Base-by-base conservation (phyloP, 2,329 filamentous ascomycete genomes). In the Arthrinium puccinioides region DNA sequence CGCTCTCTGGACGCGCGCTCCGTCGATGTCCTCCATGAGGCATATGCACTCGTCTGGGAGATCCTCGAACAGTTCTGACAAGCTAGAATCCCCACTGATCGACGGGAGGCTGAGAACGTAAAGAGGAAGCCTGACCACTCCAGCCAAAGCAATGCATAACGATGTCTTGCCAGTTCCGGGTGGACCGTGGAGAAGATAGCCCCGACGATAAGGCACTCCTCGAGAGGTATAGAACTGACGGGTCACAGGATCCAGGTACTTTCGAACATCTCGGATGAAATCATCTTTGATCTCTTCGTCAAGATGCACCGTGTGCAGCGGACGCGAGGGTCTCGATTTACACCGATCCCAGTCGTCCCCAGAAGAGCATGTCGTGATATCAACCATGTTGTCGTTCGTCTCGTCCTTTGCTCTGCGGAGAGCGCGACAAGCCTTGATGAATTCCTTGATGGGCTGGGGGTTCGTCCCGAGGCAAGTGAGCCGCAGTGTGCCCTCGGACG, bases 11-110 rank as follows among this genome's bases (percentile, higher is more conserved):
- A 76, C 75, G 59, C 94, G 92, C 0, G 88, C 88, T 1, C 87
- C 87, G 55, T 95, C 88, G 1, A 88, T 86, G 53, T 95, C 88
- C 60, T 95, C 88, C 13, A 95, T 69, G 32, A 94, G 61, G 14
- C 94, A 73, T 11, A 95, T 69, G 7, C 84, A 90, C 38, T 86
- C 74, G 39, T 79, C 76, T 1, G 88, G 87, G 29, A 94, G 70
- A 54, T 88, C 87, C n/a, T 84, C 85, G 40, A 94, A 68, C 18
- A 94, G 73, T 49, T 86, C 82, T 23, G 88, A 87, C 38, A 95
- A 64, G 44, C 87, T 76, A 54, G 94, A 88, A 50, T 95, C 88
- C 5, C 52, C 59, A 30, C 67, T 41, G 9, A 46, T 51, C n/a
- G 52, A 47, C 21, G 60, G 56, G 11, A 67, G 48, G 15, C 54